phyloP scores from a whole-genome alignment of 495 filamentous ascomycete genomes.

The Apodospora peruviana region DNA sequence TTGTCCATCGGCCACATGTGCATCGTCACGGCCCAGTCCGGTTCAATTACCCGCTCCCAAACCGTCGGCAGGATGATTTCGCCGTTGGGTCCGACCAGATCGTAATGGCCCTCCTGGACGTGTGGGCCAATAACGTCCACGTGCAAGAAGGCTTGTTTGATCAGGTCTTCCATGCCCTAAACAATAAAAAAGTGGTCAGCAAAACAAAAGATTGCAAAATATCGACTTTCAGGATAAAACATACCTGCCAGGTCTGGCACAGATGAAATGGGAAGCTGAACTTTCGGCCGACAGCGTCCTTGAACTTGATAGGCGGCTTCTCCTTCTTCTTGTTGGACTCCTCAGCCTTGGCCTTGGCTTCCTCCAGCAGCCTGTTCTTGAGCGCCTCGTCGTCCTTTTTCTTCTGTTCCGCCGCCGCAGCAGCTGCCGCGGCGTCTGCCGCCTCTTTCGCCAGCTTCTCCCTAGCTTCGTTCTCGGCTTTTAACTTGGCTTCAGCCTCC shows the following conservation, averaged over 20 bases:
- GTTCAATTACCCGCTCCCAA: conserved; percentile 81
- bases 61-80: conserved; percentile 84
- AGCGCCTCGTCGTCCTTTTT: conserved; percentile 11
- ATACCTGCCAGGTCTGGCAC: conserved; percentile 75
- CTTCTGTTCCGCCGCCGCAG: conserved; percentile 26
- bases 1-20: conserved; percentile 89
- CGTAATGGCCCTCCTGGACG: conserved; percentile 80
- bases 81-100: conserved; percentile 74
- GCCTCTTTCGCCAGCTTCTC: conserved; percentile 37
- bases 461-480: conserved; percentile 38
- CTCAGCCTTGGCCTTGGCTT: conserved; percentile 45
- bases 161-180: conserved; percentile 80
- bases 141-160: conserved; percentile 81
- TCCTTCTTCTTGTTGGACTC: conserved; percentile 49
- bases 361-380: conserved; percentile 28
- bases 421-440: conserved; percentile 27
- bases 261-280: conserved; percentile 80
- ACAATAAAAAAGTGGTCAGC: neutral
- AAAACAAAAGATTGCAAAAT: neutral
- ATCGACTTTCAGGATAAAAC: no score
- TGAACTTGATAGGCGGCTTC: conserved; percentile 65
- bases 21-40: conserved; percentile 89
- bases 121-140: conserved; percentile 78
- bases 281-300: conserved; percentile 79
- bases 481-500: conserved; percentile 38